Percentiles rank a stretch among this genome's conserved stretches.
phyloP scores from a whole-genome alignment of 345 rosid species.

The Jatropha curcas region DNA sequence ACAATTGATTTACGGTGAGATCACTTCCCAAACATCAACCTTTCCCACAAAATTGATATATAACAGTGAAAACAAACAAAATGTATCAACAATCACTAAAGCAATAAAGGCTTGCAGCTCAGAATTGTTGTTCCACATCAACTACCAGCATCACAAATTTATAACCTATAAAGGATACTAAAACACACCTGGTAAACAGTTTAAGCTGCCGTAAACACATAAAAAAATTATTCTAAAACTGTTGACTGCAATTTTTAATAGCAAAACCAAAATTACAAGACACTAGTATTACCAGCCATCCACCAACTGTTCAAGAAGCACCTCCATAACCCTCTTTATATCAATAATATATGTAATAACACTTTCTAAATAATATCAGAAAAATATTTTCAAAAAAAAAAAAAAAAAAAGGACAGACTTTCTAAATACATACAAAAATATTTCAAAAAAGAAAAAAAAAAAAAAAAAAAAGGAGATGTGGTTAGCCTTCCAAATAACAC shows the following conservation, averaged over 20 bases:
- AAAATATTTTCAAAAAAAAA: background rate
- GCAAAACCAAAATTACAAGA: background rate
- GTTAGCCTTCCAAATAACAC: background rate
- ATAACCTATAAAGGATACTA: background rate
- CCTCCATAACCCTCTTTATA: background rate
- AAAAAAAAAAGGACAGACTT: too few relatives aligned
- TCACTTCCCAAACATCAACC: background rate
- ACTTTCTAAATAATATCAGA: background rate
- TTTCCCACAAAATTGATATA: background rate
- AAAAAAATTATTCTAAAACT: background rate
- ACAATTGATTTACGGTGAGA: background rate
- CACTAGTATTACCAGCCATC: background rate
- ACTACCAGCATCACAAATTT: background rate
- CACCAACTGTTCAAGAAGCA: background rate
- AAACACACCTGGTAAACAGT: background rate
- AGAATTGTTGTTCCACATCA: background rate
- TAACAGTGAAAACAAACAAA: too few relatives aligned
- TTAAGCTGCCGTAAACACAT: background rate
- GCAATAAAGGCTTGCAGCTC: background rate
- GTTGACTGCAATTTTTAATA: background rate
- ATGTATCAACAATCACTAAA: background rate
- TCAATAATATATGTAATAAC: background rate
- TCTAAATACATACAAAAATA: too few relatives aligned
- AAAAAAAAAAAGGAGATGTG: too few relatives aligned
- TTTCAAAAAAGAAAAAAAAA: too few relatives aligned